A percentile compares a stretch with the other conserved stretches of the same genome.
Evolutionary conservation across 1,139 yeast genomes (phyloP).

Genomic region (Suhomyces bokatorum): DNA sequence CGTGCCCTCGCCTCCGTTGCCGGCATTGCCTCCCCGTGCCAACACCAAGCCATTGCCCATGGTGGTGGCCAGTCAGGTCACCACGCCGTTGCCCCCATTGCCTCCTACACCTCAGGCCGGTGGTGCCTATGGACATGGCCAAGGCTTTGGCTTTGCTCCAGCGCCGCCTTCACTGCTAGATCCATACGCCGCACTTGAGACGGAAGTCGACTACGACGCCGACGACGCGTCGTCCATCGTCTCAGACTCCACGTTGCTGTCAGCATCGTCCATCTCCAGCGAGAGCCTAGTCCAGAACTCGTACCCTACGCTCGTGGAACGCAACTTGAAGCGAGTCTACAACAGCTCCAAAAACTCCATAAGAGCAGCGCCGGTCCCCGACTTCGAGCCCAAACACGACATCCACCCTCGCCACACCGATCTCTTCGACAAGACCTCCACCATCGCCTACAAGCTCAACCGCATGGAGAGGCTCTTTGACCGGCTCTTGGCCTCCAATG

Average conservation of each 20-base stretch:
- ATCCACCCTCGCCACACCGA: slow-evolving; percentile 10
- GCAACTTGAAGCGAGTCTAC: slow-evolving; percentile 31
- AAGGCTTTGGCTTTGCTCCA: not conserved
- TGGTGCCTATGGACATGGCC: too few species aligned
- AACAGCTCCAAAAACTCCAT: slow-evolving; percentile 41
- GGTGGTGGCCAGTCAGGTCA: slow-evolving; percentile 9
- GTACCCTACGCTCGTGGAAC: slow-evolving; percentile 22
- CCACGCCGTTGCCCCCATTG: slow-evolving; percentile 14
- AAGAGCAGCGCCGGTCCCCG: slow-evolving; percentile 31
- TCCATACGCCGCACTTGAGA: slow-evolving; percentile 17
- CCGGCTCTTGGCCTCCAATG: slow-evolving; percentile 11
- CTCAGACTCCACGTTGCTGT: slow-evolving; percentile 20
- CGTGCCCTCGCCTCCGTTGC: slow-evolving; percentile 27
- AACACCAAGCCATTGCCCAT: slow-evolving; percentile 19
- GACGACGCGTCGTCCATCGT: slow-evolving; percentile 20
- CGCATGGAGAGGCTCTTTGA: slow-evolving; percentile 28
- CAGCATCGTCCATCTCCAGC: slow-evolving; percentile 25
- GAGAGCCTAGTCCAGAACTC: slow-evolving; percentile 22
- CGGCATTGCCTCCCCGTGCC: slow-evolving; percentile 29
- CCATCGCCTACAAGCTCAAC: slow-evolving; percentile 30
- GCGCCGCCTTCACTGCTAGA: too few species aligned
- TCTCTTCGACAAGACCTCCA: slow-evolving; percentile 14
- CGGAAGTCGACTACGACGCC: slow-evolving; percentile 18
- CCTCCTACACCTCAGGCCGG: slow-evolving; percentile 11
- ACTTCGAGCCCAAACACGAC: slow-evolving; percentile 11